Evolutionary conservation across 164 flowering plant species (phyloP).

Genomic region (Taxillus chinensis): DNA sequence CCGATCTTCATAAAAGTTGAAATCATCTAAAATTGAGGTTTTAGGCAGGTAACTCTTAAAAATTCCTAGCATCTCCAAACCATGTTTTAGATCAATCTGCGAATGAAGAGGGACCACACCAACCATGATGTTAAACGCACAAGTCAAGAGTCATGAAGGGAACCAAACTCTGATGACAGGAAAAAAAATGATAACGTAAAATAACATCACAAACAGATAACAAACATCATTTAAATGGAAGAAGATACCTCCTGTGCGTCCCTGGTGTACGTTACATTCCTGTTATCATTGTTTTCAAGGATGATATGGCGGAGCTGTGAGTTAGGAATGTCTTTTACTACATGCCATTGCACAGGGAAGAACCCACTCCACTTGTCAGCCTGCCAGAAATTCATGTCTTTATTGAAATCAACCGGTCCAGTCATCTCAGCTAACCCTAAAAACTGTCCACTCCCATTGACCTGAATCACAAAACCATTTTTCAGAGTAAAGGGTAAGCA

Average conservation of each 20-base stretch:
- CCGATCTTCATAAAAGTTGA: conserved; percentile 55
- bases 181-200: background rate
- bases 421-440: conserved; percentile 82
- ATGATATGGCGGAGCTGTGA: conserved; percentile 45
- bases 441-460: conserved; percentile 77
- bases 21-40: conserved; percentile 63
- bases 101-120: conserved; percentile 4
- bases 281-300: conserved; percentile 65
- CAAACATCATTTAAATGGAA: background rate
- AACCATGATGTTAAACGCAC: background rate
- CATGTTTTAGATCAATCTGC: conserved; percentile 57
- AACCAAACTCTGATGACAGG: background rate
- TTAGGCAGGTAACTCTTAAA: conserved; percentile 42
- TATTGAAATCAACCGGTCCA: conserved; percentile 63
- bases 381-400: conserved; percentile 79
- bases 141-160: background rate
- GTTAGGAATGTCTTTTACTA: conserved; percentile 66
- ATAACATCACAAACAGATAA: background rate
- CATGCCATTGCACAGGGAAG: conserved; percentile 75
- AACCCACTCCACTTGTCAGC: conserved; percentile 76
- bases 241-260: conserved; percentile 76
- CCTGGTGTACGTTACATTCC: conserved; percentile 53
- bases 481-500: background rate
- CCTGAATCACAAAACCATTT: conserved; percentile 29
- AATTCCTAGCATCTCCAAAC: conserved; percentile 54